Conservation (phyloP, 2,329 filamentous ascomycete genomes). For the Neonectria punicea region DNA sequence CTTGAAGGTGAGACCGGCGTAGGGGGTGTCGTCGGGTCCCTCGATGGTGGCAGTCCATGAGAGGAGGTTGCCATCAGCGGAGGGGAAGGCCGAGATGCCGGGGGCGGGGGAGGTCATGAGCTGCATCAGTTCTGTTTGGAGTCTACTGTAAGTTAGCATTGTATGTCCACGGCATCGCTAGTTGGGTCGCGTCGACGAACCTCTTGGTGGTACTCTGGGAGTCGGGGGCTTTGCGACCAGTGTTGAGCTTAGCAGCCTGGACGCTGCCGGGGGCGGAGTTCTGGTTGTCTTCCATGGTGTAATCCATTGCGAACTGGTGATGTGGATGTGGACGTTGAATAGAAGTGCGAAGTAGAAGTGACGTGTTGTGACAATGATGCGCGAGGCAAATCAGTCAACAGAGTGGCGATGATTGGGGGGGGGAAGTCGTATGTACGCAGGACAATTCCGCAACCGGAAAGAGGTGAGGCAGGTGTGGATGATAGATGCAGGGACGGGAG, state of each 20-base stretch:
- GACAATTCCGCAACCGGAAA: conserved; percentile 38
- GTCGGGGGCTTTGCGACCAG: conserved; percentile 68
- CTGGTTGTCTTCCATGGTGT: conserved; percentile 67
- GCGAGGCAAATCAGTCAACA: not conserved
- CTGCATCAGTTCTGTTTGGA: conserved; percentile 98
- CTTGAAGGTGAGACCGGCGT: conserved; percentile 88
- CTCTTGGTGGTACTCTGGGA: conserved; percentile 82
- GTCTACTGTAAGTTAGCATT: conserved; percentile 60
- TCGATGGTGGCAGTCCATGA: conserved; percentile 94
- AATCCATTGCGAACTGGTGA: conserved; percentile 50
- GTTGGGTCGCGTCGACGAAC: conserved; percentile 55
- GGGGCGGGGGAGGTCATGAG: conserved; percentile 96
- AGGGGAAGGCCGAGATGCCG: conserved; percentile 94
- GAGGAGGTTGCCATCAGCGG: conserved; percentile 88
- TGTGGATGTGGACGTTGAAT: conserved; percentile 12
- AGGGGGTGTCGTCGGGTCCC: conserved; percentile 91
- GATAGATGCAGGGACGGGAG: conserved; percentile 19
- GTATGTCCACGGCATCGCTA: not conserved
- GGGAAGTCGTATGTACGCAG: conserved; percentile 23
- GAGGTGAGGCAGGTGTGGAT: conserved; percentile 29
- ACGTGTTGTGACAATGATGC: conserved; percentile 16
- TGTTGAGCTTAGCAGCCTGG: conserved; percentile 70
- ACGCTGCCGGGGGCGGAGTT: conserved; percentile 73
- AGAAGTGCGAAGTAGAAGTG: conserved; percentile 5
- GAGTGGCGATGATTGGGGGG: conserved; percentile 7